Conservation (phyloP, 768 basidiomycete species). For the Lactarius indigo region DNA sequence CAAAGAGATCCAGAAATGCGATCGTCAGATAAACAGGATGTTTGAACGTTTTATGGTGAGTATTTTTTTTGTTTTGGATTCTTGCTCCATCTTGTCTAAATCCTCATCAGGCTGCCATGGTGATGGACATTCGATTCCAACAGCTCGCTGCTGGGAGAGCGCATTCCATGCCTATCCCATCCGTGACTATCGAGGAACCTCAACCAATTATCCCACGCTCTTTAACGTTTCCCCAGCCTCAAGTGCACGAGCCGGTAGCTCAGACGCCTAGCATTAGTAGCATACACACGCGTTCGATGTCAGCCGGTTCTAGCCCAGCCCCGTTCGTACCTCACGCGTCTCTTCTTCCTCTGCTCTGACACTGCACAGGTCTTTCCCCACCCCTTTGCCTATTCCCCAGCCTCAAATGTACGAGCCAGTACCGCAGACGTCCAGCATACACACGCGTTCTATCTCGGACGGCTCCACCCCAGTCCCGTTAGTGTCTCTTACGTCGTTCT, state of each 20-base stretch:
- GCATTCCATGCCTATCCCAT: not conserved
- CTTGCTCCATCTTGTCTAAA: not conserved
- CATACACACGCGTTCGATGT: not conserved
- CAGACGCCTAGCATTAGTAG: not conserved
- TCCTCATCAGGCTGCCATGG: slow-evolving; percentile 7
- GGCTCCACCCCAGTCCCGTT: slow-evolving; percentile 7
- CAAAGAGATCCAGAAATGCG: slow-evolving; percentile 12
- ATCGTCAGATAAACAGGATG: slow-evolving; percentile 17
- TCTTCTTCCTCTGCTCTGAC: not conserved
- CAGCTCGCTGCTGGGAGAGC: slow-evolving; percentile 10
- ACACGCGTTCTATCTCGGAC: not conserved
- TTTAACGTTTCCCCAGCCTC: not conserved
- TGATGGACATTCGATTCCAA: slow-evolving; percentile 14
- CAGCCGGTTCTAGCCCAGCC: not conserved
- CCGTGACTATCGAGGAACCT: not conserved
- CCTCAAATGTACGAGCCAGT: not conserved
- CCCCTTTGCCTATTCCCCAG: too few relatives aligned
- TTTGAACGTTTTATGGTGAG: slow-evolving; percentile 17
- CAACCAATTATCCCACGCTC: not conserved
- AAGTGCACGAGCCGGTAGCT: not conserved
- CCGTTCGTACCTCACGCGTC: not conserved
- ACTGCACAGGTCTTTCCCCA: slow-evolving; percentile 1
- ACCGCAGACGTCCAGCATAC: not conserved
- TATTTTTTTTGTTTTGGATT: not conserved
- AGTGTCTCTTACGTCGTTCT: not conserved